Base-by-base conservation (phyloP, 495 filamentous ascomycete species). In the Extremus antarcticus region DNA sequence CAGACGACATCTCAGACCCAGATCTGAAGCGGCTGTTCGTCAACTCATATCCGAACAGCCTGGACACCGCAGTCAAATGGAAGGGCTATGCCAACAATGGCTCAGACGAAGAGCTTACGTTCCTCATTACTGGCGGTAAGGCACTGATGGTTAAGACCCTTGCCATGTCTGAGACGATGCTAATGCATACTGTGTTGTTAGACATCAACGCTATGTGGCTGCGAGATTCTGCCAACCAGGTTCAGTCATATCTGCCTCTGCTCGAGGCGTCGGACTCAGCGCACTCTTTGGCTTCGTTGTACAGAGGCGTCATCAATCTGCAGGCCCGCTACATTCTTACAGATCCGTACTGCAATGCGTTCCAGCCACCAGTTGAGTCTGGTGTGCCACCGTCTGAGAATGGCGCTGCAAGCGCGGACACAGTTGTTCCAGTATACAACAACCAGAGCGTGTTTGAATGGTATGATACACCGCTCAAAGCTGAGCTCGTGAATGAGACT, bases 161-260 rank as follows among this genome's bases (percentile, higher is more conserved):
- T n/a, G n/a, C n/a, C n/a, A n/a, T 4, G 3, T 23, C 2, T 35
- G 2, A 20, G 22, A 29, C 25, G 13, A 10, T 35, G n/a, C 32
- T 16, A 32, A 9, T 2, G 2, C 17, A 16, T 25, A 21, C 29
- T 15, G 39, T n/a, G 2, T 13, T 7, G 29, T 13, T 13, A 7
- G 79, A 83, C 60, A 82, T 82, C 66, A 76, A 83, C 56, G 80
- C 82, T 48, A 84, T 85, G 81, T 86, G 83, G 83, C 70, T 87
- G 45, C 74, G 83, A 24, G 83, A 85, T 62, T 80, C 76, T 23
- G 76, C 82, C 25, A 85, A 85, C 63, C 82, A 86, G 63, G 67
- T 87, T 61, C 76, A 82, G 53, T 77, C 75, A 25, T 87, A 86
- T 64, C 73, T 79, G 25, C 69, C 78, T 0, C 63, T 85, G 3